Percentiles rank a stretch among this genome's conserved stretches.
Evolutionary conservation across 2,329 filamentous ascomycete genomes (phyloP).

Genomic region (Pseudogymnoascus sp.): DNA sequence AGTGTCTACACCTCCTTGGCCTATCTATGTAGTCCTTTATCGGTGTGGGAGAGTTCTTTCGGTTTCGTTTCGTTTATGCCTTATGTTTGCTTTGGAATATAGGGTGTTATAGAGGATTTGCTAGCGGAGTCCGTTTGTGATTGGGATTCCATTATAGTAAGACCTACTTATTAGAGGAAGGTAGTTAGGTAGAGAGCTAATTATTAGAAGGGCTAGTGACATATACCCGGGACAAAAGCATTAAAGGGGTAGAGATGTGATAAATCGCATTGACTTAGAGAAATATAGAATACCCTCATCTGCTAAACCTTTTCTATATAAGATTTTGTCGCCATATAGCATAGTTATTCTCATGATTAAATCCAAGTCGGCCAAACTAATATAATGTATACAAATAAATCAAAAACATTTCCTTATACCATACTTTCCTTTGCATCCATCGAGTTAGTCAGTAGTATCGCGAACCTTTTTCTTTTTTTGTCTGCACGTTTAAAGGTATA

Average conservation of each 20-base stretch:
- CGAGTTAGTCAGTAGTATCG: not conserved
- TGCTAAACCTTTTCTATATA: too few species aligned
- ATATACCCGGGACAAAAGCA: not conserved
- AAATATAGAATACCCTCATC: too few species aligned
- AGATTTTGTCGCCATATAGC: too few species aligned
- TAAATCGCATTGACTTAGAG: too few species aligned
- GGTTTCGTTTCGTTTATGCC: too few species aligned
- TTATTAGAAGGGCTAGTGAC: not conserved
- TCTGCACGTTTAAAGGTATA: constrained; percentile 11
- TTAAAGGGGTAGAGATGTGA: too few species aligned
- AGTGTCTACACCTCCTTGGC: not conserved
- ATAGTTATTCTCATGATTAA: not conserved
- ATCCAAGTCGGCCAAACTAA: not conserved
- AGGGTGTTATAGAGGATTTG: too few species aligned
- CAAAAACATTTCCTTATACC: not conserved
- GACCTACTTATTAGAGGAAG: too few species aligned
- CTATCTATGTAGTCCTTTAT: too few species aligned
- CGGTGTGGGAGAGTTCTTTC: too few species aligned
- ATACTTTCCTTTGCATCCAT: not conserved
- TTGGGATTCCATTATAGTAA: not conserved
- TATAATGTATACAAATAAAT: not conserved
- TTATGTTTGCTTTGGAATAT: too few species aligned
- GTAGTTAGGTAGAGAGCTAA: not conserved
- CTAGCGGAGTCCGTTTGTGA: too few species aligned
- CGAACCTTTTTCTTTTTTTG: not conserved